Conservation (phyloP, 768 basidiomycete species). For the Leccinum rimulosum region DNA sequence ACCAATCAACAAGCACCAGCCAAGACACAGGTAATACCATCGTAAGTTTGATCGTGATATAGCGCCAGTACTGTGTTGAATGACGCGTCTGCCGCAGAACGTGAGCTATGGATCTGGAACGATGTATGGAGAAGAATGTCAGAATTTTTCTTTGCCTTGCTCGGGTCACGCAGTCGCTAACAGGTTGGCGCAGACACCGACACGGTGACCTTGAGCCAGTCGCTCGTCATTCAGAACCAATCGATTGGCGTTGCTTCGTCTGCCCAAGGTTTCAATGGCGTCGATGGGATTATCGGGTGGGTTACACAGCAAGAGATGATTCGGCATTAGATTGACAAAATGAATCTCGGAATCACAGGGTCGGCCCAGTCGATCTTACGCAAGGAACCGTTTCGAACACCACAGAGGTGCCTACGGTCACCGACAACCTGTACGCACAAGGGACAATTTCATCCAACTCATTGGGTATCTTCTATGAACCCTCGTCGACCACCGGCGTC, state of each 20-base stretch:
- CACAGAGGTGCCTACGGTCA: constrained; percentile 47
- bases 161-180: constrained; percentile 1
- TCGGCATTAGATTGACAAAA: neutral
- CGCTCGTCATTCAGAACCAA: constrained; percentile 45
- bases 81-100: constrained; percentile 29
- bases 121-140: constrained; percentile 53
- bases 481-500: constrained; percentile 50
- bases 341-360: constrained; percentile 22
- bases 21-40: constrained; percentile 37
- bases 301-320: neutral
- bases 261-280: constrained; percentile 41
- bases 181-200: constrained; percentile 38
- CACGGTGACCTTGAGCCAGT: constrained; percentile 39
- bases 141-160: constrained; percentile 2
- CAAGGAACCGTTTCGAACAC: constrained; percentile 39
- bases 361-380: constrained; percentile 53
- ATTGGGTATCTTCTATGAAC: constrained; percentile 53
- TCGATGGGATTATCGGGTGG: constrained; percentile 55
- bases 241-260: constrained; percentile 46
- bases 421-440: constrained; percentile 51
- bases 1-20: constrained; percentile 45
- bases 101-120: constrained; percentile 56
- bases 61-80: neutral
- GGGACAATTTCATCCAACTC: constrained; percentile 44
- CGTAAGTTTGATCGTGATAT: constrained; percentile 24